Evolutionary conservation across 2,329 filamentous ascomycete genomes (phyloP).

Genomic region (Pseudocercospora fijiensis): DNA sequence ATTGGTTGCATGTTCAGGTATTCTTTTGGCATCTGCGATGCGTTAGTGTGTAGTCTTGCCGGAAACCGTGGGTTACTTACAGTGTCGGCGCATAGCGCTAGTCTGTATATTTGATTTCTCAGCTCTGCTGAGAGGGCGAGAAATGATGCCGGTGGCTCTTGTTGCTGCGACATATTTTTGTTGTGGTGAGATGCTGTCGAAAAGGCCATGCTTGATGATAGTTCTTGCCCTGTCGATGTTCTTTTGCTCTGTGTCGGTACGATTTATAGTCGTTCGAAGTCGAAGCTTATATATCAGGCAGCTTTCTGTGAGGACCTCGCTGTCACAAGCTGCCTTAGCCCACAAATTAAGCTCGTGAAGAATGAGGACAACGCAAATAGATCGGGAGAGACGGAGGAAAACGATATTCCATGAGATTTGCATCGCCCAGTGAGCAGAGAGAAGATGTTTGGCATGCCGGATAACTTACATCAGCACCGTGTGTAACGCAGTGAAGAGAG

Average conservation of each 20-base stretch:
- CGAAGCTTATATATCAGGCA: background rate
- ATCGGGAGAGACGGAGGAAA: background rate
- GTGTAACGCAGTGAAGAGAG: background rate
- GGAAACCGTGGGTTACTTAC: background rate
- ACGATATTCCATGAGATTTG: no score
- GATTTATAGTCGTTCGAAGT: background rate
- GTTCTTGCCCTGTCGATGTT: background rate
- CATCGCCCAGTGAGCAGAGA: no score
- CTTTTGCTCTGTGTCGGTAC: background rate
- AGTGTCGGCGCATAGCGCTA: background rate
- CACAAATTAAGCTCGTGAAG: background rate
- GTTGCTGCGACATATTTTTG: background rate
- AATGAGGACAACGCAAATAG: background rate
- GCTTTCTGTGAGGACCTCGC: background rate
- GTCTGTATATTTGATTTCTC: background rate
- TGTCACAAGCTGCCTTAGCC: no score
- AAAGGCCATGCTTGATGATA: background rate
- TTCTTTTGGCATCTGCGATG: background rate
- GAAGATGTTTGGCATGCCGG: no score
- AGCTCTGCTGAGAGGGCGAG: slow-evolving; percentile 9
- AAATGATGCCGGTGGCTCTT: slow-evolving; percentile 6
- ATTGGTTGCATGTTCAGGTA: background rate
- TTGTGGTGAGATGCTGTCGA: background rate
- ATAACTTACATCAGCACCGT: background rate
- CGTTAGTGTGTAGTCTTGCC: background rate